Base-by-base conservation (phyloP, 257 asterid genomes). In the Echites panduratus region DNA sequence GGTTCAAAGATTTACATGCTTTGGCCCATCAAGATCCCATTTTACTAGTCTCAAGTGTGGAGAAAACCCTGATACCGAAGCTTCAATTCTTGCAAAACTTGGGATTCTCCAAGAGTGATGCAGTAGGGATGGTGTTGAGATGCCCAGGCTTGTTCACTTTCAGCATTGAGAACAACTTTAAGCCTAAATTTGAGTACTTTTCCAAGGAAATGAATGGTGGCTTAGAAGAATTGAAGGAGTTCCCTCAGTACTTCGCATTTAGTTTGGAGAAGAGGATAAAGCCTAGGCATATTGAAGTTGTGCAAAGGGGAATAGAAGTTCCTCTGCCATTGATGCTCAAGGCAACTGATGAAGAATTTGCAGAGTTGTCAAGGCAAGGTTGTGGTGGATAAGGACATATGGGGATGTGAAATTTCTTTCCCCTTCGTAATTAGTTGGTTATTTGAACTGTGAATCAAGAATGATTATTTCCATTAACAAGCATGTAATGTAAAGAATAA, bases 251-350 rank as follows among this genome's bases (percentile, higher is more conserved):
- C 52, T 93, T 93, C 49, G 78, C 91, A 2, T 93, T 93, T 70
- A 93, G 96, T 68, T 75, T 93, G 92, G 96, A 88, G 87, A 93
- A 89, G 44, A 78, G 96, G 87, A 90, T 93, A 43, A 90, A 87
- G 77, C 87, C 89, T 0, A 78, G 96, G 85, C 88, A 90, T 35
- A 8, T 35, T 76, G 92, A 84, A 82, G 77, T 79, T 75, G 82
- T 88, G 35, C 54, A 82, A 73, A 75, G 79, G 68, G 90, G 94
- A 14, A 76, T 75, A 35, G 43, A 80, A 68, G 80, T 90, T 71
- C 81, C 96, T 27, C 69, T 93, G 88, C 74, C 96, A 54, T 57
- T 77, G 85, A 81, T 89, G 97, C 89, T 88, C 59, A 89, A 87
- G 88, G 72, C 78, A 49, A 88, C 87, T 17, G 97, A 89, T 70